Evolutionary conservation across 148 eudicot genomes (phyloP), one percentile per base, ranked within the genome.

Genomic region (Polygonum aviculare): DNA sequence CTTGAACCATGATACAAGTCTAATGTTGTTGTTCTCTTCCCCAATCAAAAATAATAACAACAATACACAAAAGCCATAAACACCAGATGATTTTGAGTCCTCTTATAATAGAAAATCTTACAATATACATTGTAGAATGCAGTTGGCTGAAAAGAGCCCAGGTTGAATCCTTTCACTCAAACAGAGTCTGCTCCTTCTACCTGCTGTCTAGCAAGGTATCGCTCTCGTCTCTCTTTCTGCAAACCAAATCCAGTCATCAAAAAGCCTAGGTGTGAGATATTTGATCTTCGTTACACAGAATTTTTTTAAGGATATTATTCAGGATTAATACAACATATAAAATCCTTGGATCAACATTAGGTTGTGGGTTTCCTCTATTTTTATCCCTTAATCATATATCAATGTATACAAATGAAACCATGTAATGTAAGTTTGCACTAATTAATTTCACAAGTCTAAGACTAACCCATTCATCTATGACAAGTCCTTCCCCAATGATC

Each of bases 391-490:
- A 5, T 26, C 36, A 3, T 22, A 14, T 65, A 15, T 26, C 2
- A 22, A 21, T 60, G 5, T 16, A 51, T 14, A 51, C 57, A 15
- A 51, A 51, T 51, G 15, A 5, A 15, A 4, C 15, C 16, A 51
- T 51, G 4, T 7, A 3, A 51, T 51, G 15, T 16, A 14, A 16
- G 57, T 51, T 51, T 16, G 18, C 19, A 50, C 12, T 14, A 5
- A 69, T 14, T 69, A 51, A n/a, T 15, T 5, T 51, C 19, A 5
- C 4, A 16, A 15, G 57, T 51, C 57, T 15, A 26, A 26, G 14
- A 38, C 97, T 82, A 60, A 95, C 98, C 98, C 98, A 95, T 92
- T 95, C 98, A 85, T 95, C 98, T 0, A 95, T 92, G 16, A 92
- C 98, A 38, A 95, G 97, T 60, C 98, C 98, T 91, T 95, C 98